Conservation (phyloP, 2,329 filamentous ascomycete species). For the Atkinsonella texensis region DNA sequence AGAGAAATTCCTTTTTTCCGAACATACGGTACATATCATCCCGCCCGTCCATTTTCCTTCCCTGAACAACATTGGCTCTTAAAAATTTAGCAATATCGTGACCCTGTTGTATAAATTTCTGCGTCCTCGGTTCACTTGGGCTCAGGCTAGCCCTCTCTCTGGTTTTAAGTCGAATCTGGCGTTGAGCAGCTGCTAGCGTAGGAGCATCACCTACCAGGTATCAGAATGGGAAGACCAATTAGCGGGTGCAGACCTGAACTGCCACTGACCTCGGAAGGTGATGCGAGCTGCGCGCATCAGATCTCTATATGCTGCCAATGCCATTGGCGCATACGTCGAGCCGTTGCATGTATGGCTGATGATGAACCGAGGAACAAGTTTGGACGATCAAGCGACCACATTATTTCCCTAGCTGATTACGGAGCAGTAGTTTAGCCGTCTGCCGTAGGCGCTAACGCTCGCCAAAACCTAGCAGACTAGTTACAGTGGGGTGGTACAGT, state of each 20-base stretch:
- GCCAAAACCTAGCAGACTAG: too few relatives aligned
- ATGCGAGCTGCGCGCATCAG: conserved; percentile 70
- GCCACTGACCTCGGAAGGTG: conserved; percentile 63
- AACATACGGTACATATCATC: conserved; percentile 48
- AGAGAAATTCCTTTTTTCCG: neutral
- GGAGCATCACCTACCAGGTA: conserved; percentile 50
- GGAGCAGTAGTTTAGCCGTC: conserved; percentile 14
- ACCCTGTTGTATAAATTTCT: conserved; percentile 62
- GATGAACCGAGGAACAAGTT: neutral
- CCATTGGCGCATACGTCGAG: conserved; percentile 32
- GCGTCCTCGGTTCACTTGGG: conserved; percentile 43
- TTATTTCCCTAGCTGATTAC: neutral
- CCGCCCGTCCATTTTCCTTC: conserved; percentile 35
- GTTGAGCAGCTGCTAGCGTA: conserved; percentile 57
- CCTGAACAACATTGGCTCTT: conserved; percentile 79
- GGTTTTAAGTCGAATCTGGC: conserved; percentile 64
- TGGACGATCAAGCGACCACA: neutral
- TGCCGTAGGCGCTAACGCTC: conserved; percentile 7
- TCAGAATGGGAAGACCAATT: conserved; percentile 1
- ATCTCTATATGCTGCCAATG: conserved; percentile 66
- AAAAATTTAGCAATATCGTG: conserved; percentile 72
- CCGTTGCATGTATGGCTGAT: neutral
- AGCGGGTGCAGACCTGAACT: neutral
- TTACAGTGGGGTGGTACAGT: too few relatives aligned
- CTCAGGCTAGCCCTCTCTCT: conserved; percentile 50